phyloP scores from a whole-genome alignment of 2,329 filamentous ascomycete species.

The Aspergillus amoenus region DNA sequence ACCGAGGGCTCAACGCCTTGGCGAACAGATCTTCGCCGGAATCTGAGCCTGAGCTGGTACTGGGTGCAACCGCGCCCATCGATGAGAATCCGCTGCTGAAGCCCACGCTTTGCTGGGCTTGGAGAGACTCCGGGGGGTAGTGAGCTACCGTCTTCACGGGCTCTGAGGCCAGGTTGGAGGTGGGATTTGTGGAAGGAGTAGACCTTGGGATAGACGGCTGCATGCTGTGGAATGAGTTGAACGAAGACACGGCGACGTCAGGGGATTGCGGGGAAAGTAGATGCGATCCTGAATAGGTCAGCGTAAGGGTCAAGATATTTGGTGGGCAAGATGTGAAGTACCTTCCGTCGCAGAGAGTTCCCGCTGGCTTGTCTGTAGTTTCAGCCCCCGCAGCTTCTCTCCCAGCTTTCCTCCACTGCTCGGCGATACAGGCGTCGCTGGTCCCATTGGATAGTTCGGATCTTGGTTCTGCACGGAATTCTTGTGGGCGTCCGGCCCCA shows the following conservation, averaged over 20 bases:
- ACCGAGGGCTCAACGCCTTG: slow-evolving; percentile 79
- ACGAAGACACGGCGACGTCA: slow-evolving; percentile 63
- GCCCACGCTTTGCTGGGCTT: slow-evolving; percentile 32
- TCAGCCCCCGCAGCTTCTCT: slow-evolving; percentile 78
- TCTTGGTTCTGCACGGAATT: slow-evolving; percentile 27
- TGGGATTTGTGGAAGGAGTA: slow-evolving; percentile 18
- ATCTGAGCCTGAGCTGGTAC: slow-evolving; percentile 45
- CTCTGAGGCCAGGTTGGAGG: slow-evolving; percentile 11
- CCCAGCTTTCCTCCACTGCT: slow-evolving; percentile 67
- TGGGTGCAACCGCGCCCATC: slow-evolving; percentile 35
- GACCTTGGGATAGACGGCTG: slow-evolving; percentile 15
- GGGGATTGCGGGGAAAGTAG: slow-evolving; percentile 63
- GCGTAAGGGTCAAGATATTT: neutral
- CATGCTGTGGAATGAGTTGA: slow-evolving; percentile 58
- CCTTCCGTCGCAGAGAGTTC: slow-evolving; percentile 60
- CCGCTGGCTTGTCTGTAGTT: slow-evolving; percentile 69
- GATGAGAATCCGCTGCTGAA: slow-evolving; percentile 30
- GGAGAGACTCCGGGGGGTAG: slow-evolving; percentile 39
- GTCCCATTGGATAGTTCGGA: slow-evolving; percentile 37
- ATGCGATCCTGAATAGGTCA: slow-evolving; percentile 27
- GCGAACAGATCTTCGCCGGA: slow-evolving; percentile 83
- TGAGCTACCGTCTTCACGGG: slow-evolving; percentile 34
- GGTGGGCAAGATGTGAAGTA: slow-evolving; percentile 36
- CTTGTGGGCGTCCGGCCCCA: slow-evolving; percentile 43
- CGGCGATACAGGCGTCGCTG: slow-evolving; percentile 61